These are phyloP conservation scores for Abortiporus biennis DNA, from an alignment of 1,284 basidiomycete species.

Conservation along the genomic window DNA sequence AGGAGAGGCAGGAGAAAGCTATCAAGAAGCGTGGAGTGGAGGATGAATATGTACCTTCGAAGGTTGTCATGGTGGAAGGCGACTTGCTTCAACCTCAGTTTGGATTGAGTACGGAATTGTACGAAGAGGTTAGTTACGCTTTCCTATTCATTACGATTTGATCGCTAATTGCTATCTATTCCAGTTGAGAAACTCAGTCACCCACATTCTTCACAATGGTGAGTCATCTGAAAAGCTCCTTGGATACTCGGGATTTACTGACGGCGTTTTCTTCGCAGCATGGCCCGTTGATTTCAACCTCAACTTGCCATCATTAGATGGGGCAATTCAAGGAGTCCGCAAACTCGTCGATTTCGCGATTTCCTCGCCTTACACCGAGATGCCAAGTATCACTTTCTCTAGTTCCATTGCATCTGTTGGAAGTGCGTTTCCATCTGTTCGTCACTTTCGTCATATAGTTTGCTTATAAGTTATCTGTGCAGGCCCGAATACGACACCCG, in stretches of 20 bases:
- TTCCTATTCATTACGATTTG: slow-evolving; percentile 8
- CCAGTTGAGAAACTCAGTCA: slow-evolving; percentile 8
- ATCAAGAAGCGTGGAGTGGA: slow-evolving; percentile 3
- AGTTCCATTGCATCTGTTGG: slow-evolving; percentile 19
- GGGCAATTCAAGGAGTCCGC: slow-evolving; percentile 17
- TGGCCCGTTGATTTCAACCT: slow-evolving; percentile 25
- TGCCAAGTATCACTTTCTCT: slow-evolving; percentile 19
- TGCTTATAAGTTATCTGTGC: neutral
- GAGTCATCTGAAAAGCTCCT: neutral
- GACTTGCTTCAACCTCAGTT: slow-evolving; percentile 3
- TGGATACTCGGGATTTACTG: neutral
- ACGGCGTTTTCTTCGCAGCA: slow-evolving; percentile 7
- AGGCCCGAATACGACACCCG: neutral
- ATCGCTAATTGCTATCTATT: neutral
- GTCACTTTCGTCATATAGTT: neutral
- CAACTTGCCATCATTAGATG: slow-evolving; percentile 19
- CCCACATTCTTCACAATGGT: slow-evolving; percentile 12
- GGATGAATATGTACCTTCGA: slow-evolving; percentile 1
- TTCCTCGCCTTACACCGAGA: slow-evolving; percentile 12
- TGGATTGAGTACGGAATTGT: slow-evolving; percentile 4
- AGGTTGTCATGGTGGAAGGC: slow-evolving; percentile 6
- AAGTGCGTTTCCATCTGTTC: slow-evolving; percentile 19
- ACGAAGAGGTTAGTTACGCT: slow-evolving; percentile 7
- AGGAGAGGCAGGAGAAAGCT: slow-evolving; percentile 2
- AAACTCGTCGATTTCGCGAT: slow-evolving; percentile 21